Conservation (phyloP, 192 early-diverging fungal species). For the Dissophora globulifera region DNA sequence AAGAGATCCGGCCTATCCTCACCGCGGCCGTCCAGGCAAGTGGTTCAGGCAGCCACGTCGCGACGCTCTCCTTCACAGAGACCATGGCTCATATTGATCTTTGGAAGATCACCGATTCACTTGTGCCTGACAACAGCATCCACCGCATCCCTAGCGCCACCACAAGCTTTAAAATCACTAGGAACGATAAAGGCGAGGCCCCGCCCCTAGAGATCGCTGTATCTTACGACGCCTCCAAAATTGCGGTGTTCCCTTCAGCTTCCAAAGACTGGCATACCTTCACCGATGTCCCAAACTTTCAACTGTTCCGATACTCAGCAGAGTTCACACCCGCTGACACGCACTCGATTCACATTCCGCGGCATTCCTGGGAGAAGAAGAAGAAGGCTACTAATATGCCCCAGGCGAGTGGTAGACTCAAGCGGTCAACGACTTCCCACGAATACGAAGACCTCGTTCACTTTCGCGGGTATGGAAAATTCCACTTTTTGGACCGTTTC, state of each 20-base stretch:
- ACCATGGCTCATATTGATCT: constrained; percentile 2
- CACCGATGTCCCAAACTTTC: background rate
- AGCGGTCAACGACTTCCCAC: background rate
- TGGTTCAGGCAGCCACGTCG: background rate
- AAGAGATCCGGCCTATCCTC: background rate
- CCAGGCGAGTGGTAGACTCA: background rate
- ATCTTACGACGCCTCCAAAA: background rate
- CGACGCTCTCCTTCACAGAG: background rate
- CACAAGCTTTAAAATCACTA: background rate
- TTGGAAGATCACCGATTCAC: background rate
- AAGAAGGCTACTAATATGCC: background rate
- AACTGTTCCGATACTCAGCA: background rate
- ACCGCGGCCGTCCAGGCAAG: background rate
- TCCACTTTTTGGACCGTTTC: background rate
- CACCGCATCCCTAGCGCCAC: background rate
- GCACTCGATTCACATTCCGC: too few species aligned
- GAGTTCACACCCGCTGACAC: background rate
- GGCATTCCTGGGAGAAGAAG: too few species aligned
- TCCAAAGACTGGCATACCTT: background rate
- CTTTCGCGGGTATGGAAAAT: background rate
- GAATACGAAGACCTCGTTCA: background rate
- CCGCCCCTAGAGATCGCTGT: background rate
- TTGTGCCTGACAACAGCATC: background rate
- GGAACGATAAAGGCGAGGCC: background rate
- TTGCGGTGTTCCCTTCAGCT: background rate